Base-by-base conservation (phyloP, 1,284 basidiomycete genomes). In the Cryptococcus amylolentus region DNA sequence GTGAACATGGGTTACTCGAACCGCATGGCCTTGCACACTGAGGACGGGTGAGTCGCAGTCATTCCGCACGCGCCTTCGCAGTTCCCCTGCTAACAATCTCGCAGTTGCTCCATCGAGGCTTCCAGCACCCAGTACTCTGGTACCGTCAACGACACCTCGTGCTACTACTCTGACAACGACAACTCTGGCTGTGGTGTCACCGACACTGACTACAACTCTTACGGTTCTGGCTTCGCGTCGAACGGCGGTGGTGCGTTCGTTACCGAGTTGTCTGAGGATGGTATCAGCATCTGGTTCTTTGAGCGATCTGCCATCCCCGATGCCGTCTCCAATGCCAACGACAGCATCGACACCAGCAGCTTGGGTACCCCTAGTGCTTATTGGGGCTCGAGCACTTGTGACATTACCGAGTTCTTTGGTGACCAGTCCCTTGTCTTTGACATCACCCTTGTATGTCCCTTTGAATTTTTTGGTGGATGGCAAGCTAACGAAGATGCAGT, bases 1-100 rank as follows among this genome's bases (percentile, higher is more conserved):
- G 83, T 88, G 45, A 83, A 88, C 67, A 83, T 88, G 64, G 87
- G 88, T 70, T 87, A 84, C 31, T 82, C 84, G 64, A 88, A 91
- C 72, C 88, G 90, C 73, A 85, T 85, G 37, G 89, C 89, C 13
- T 81, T 91, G 50, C 89, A 91, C 69, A 89, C 88, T 31, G 57
- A 59, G 31, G 52, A 57, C 38, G 62, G 63, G 61, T 64, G 43
- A 58, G 61, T 60, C 4, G 10, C 14, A 28, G 13, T 38, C 40
- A 31, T 10, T 35, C 31, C 10, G 3, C 31, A 35, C 10, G 31
- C 9, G 18, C 18, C 13, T 42, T n/a, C n/a, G 2, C 16, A 40
- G 35, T 18, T 4, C 37, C 47, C 38, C 23, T 14, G 39, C 46
- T 44, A 47, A 28, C 28, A 4, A 18, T 58, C 5, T 31, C 59